Conservation (phyloP, 2,329 filamentous ascomycete species). For the Aspergillus sp. region DNA sequence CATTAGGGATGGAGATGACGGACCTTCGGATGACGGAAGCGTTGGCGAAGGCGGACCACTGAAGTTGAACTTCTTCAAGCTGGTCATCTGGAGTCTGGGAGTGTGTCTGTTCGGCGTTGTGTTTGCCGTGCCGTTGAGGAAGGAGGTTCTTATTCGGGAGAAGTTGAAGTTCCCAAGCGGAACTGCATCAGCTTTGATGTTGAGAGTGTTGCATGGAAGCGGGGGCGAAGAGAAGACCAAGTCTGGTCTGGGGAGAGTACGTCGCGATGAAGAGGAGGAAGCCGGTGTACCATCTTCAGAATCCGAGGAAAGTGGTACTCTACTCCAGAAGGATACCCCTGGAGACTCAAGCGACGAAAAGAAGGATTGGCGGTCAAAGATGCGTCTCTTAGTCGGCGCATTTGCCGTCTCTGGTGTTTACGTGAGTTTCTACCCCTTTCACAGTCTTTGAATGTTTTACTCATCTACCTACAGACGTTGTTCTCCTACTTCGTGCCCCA, state of each 20-base stretch:
- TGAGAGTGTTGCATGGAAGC: slow-evolving; percentile 78
- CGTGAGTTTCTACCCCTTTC: slow-evolving; percentile 33
- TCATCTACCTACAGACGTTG: slow-evolving; percentile 61
- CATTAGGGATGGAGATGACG: slow-evolving; percentile 72
- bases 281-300: slow-evolving; percentile 33
- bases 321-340: slow-evolving; percentile 47
- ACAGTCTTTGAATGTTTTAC: neutral
- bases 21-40: slow-evolving; percentile 68
- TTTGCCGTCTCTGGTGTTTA: slow-evolving; percentile 59
- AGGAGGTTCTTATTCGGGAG: slow-evolving; percentile 89
- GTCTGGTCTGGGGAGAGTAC: slow-evolving; percentile 14
- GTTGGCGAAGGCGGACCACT: slow-evolving; percentile 76
- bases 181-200: slow-evolving; percentile 91
- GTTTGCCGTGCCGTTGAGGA: slow-evolving; percentile 86
- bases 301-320: slow-evolving; percentile 41
- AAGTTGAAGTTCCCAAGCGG: slow-evolving; percentile 92
- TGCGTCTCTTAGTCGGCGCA: slow-evolving; percentile 57
- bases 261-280: slow-evolving; percentile 25
- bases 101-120: slow-evolving; percentile 96
- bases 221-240: slow-evolving; percentile 42
- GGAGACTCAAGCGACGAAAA: slow-evolving; percentile 35
- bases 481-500: slow-evolving; percentile 86
- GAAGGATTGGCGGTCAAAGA: slow-evolving; percentile 61
- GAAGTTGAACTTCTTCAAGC: slow-evolving; percentile 67
- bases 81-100: slow-evolving; percentile 87